Base-by-base conservation (phyloP, 2,329 filamentous ascomycete species). In the Nemania sp. region DNA sequence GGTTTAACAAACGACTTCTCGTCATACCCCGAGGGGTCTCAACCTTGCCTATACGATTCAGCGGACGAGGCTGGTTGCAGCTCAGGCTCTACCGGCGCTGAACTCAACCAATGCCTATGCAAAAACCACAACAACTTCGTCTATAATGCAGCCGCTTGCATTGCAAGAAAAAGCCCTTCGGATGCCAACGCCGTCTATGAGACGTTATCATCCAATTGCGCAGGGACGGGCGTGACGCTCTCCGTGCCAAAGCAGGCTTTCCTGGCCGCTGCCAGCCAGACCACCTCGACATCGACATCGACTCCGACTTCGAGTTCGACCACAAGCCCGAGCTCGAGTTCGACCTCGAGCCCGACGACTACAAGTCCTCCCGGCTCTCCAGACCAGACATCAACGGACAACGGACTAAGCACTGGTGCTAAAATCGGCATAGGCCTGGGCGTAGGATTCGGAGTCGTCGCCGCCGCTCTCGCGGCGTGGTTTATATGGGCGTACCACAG, bases 31-130 rank as follows among this genome's bases (percentile, higher is more conserved):
- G 15, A 65, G 20, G 68, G 62, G 18, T 70, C 80, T 2, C 79
- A 80, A 57, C 6, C 67, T 7, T 85, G 83, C 59, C 72, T 85
- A 1, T 70, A 76, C 63, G 49, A 73, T 15, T 74, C 81, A 4
- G 76, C 80, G 32, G 67, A 73, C 48, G 34, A 60, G 18, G 78
- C 77, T 15, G 66, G 70, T 4, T 85, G 83, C 71, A 37, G 1
- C 6, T 71, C 72, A 5, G 78, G 78, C 17, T 67, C 68, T 18
- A 76, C 76, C 0, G 73, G 75, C 2, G 46, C 67, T 0, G 71
- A 76, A 32, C 73, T 83, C 62, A 84, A 85, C 65, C 54, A 68
- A 2, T 85, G 83, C 54, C 74, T 84, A 1, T 85, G 83, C 68
- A 69, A 70, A 62, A 83, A 84, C 63, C 72, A 75, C 34, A 79